Evolutionary conservation across 768 basidiomycete genomes (phyloP), one percentile per base, ranked within the genome.

Genomic region (Tephrocybe sp.): DNA sequence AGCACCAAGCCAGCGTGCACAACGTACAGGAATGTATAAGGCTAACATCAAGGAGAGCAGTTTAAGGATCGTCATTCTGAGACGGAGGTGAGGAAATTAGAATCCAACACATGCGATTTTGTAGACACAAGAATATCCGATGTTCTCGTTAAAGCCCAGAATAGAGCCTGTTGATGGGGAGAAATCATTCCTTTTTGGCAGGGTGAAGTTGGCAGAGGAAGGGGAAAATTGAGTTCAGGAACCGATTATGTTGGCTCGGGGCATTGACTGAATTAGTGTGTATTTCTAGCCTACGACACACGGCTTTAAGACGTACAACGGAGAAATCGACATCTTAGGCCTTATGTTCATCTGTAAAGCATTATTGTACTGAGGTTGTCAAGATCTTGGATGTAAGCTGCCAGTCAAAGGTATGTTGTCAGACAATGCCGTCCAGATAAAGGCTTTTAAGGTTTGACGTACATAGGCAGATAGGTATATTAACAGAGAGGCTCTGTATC

Each of bases 11-110:
- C 34, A 24, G 39, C n/a, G 28, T 21, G 32, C 48, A 54, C 37
- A 48, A 56, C 74, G 50, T 60, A 79, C 78, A 67, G 71, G 65
- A 68, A 68, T 57, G 61, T 69, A 57, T 36, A 73, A 52, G 55
- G 65, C 67, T 51, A 73, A 51, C 45, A 68, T 66, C 62, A 70
- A 47, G 38, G 62, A 64, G 51, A 70, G 59, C 45, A 62, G 63
- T 51, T 58, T 60, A 34, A 64, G 58, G 62, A 68, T 49, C 58
- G 63, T 50, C 74, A 74, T 76, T 55, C 59, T 62, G 46, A 43
- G 51, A 59, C n/a, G 53, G 47, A 34, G 38, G 57, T 4, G 41
- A 48, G 57, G 54, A 56, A 51, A 55, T 36, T 28, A 52, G 18
- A 43, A 48, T 56, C 41, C 12, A 33, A 46, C 50, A 53, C 51